These are phyloP conservation scores for Musa schizocarpa DNA, from an alignment of 176 grass and related monocot species.

Conservation along the genomic window DNA sequence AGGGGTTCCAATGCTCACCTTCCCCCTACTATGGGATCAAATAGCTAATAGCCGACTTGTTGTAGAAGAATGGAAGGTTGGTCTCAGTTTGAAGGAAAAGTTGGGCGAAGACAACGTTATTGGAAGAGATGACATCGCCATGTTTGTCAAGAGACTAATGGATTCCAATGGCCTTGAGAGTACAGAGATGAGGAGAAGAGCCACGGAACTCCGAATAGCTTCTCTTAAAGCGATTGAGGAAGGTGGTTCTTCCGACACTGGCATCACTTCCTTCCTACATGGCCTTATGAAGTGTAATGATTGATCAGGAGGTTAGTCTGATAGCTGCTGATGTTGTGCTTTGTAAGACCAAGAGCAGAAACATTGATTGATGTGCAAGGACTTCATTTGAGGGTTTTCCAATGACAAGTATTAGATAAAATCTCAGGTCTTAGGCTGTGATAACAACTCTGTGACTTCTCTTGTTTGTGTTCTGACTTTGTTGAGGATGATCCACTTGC, in stretches of 20 bases:
- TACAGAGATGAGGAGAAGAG: conserved; percentile 24
- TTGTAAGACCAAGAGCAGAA: too few relatives aligned
- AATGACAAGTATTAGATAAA: too few relatives aligned
- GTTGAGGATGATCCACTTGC: too few relatives aligned
- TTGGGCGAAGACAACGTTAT: conserved; percentile 21
- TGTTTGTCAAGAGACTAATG: conserved; percentile 32
- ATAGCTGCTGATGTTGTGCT: too few relatives aligned
- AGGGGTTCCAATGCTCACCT: conserved; percentile 35
- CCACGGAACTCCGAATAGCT: conserved; percentile 20
- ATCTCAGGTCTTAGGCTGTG: too few relatives aligned
- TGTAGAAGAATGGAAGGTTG: conserved; percentile 37
- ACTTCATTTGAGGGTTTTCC: too few relatives aligned
- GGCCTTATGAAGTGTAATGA: not conserved
- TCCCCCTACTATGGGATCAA: conserved; percentile 40
- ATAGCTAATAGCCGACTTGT: conserved; percentile 22
- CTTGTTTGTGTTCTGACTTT: too few relatives aligned
- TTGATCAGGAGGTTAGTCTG: not conserved
- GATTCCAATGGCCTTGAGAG: conserved; percentile 26
- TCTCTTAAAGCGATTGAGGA: conserved; percentile 22
- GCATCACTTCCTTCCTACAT: conserved; percentile 31
- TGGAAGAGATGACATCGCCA: conserved; percentile 29
- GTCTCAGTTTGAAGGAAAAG: conserved; percentile 35
- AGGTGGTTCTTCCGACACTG: conserved; percentile 29
- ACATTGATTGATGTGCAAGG: too few relatives aligned
- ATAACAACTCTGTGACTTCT: too few relatives aligned